Base-by-base conservation (phyloP, 768 basidiomycete species). In the Clavaria fumosa region DNA sequence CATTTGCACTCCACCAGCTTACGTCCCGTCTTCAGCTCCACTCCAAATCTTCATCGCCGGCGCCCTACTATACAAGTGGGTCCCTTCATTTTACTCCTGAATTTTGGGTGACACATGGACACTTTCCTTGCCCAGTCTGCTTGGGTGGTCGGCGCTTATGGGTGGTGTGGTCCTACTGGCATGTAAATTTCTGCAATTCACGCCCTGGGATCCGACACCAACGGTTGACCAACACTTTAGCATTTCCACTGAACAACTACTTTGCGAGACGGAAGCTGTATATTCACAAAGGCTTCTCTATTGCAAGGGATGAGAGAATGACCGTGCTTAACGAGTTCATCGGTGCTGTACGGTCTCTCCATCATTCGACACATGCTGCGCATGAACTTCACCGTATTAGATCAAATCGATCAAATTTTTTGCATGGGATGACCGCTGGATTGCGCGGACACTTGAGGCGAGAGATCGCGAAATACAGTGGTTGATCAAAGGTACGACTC, bases 351-450 rank as follows among this genome's bases (percentile, higher is more conserved):
- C 30, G 66, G 15, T 10, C 7, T 28, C 21, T 26, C 23, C 5
- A 7, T 4, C 9, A 22, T 18, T 19, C 14, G 20, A 7, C 10
- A 15, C 10, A 10, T 18, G 3, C 7, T 17, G 14, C 14, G 4
- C 37, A 30, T 20, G 42, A 17, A 30, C 35, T 9, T 35, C 10
- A 14, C 11, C 11, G 7, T 28, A 19, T 5, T 42, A 72, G 70
- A 59, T 77, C 39, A 79, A 79, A 54, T 79, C 80, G 48, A 75
- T 81, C 62, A 82, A 84, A 53, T 82, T 84, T 62, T 84, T 84
- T 43, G 80, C 80, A 1, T 84, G 81, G 69, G 79, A 82, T 45
- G 67, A 75, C 30, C 66, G 70, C 9, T 86, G 84, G 84, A 78
- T 81, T 31, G 55, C 67, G 19, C 64, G 73, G 7, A 74, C 67